phyloP scores from a whole-genome alignment of 2,329 filamentous ascomycete genomes.

The Penicillium paneum region DNA sequence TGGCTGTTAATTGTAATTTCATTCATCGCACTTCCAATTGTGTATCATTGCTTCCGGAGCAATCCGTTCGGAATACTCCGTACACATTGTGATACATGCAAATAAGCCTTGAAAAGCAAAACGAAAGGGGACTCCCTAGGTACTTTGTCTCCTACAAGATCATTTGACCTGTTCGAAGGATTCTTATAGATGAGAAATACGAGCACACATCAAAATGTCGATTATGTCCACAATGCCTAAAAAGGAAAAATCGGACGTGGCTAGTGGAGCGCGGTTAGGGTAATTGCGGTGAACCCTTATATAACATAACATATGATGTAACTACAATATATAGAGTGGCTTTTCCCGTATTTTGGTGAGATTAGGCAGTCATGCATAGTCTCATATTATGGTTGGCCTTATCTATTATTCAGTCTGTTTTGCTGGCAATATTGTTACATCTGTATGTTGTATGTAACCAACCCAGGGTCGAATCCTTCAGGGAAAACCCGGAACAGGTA shows the following conservation, averaged over 20 bases:
- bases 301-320: no score
- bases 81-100: not conserved
- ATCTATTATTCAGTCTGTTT: not conserved
- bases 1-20: not conserved
- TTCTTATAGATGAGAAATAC: not conserved
- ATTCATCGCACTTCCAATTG: not conserved
- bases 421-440: not conserved
- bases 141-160: not conserved
- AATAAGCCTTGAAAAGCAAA: not conserved
- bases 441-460: not conserved
- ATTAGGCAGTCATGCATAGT: conserved; percentile 7
- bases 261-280: conserved; percentile 1
- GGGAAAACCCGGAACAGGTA: not conserved
- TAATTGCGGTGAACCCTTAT: conserved; percentile 6
- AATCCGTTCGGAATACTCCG: not conserved
- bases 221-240: not conserved
- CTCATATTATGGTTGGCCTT: not conserved
- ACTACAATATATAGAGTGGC: not conserved
- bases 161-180: not conserved
- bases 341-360: not conserved
- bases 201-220: not conserved
- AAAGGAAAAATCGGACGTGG: conserved; percentile 2
- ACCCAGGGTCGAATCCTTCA: not conserved
- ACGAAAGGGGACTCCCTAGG: not conserved
- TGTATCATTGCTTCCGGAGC: not conserved